Base-by-base conservation (phyloP, 192 early-diverging fungal genomes). In the Rhizoclosmatium sp. region DNA sequence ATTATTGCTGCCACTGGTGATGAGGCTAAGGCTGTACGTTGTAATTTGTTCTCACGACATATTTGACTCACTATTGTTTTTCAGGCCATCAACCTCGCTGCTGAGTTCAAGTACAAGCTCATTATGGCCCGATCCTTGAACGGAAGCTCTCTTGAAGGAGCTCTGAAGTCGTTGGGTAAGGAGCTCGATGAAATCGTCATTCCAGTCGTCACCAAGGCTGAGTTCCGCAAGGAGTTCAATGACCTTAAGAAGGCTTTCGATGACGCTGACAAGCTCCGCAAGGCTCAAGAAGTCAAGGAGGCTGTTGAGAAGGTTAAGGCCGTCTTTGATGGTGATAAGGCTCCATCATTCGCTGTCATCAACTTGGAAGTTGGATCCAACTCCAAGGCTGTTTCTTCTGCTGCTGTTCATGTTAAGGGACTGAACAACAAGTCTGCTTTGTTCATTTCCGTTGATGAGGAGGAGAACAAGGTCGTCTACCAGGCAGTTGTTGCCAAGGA, bases 1-100 rank as follows among this genome's bases (percentile, higher is more conserved):
- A 94, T 99, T 65, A 91, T 96, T 39, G 96, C 95, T 47, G 93
- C 96, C 59, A 97, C 96, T 21, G 96, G 96, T 41, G 95, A 96
- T 76, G 96, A 95, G 82, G 98, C 96, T n/a, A 62, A 81, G 56
- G 54, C 65, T 79, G 78, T 80, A 80, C 82, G 59, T 84, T 4
- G 9, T 67, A 4, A 12, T 80, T 48, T 71, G 42, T 71, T 71
- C 10, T 19, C 0, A n/a, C 39, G 7, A 5, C 3, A n/a, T 21
- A 64, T 21, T 51, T 9, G 19, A 56, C 9, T 56, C 54, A 58
- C 41, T 58, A 0, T 72, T 69, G 23, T 31, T 16, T 49, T 45
- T 12, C 82, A 92, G 65, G 89, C 91, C 39, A 86, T 92, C 60
- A 88, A 87, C 7, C 75, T 89, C 40, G 93, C 94, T 41, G 85